Percentiles rank a stretch among this genome's conserved stretches.
These are phyloP conservation scores for Knoxdaviesia proteae DNA, from an alignment of 2,329 filamentous ascomycete genomes.

Conservation along the genomic window DNA sequence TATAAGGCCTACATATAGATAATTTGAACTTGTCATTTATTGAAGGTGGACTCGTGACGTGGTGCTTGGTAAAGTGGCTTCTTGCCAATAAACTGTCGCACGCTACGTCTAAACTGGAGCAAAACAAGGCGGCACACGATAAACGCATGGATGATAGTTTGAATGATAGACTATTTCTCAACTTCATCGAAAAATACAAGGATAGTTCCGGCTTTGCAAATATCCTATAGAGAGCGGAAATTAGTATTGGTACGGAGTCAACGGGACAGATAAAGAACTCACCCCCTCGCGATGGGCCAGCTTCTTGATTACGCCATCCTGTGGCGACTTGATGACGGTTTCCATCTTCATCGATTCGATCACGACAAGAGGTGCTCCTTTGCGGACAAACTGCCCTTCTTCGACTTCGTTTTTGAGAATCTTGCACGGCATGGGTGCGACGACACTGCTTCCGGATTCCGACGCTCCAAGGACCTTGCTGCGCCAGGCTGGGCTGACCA, in stretches of 20 bases:
- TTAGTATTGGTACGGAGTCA: background rate
- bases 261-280: constrained; percentile 13
- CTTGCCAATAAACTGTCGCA: too few species aligned
- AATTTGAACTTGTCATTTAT: too few species aligned
- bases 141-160: too few species aligned
- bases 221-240: constrained; percentile 29
- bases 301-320: constrained; percentile 49
- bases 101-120: too few species aligned
- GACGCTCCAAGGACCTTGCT: constrained; percentile 73
- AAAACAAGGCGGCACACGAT: too few species aligned
- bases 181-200: constrained; percentile 50
- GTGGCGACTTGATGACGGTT: constrained; percentile 60
- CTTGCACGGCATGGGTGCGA: constrained; percentile 95
- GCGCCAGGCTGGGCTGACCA: constrained; percentile 55
- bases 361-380: constrained; percentile 73
- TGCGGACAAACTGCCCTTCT: constrained; percentile 64
- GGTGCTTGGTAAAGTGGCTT: too few species aligned
- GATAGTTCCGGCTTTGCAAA: constrained; percentile 58
- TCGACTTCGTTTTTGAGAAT: constrained; percentile 73
- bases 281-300: constrained; percentile 57
- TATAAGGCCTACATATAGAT: too few species aligned
- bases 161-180: background rate
- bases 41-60: too few species aligned
- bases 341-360: constrained; percentile 89
- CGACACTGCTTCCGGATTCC: constrained; percentile 61